Evolutionary conservation across 2,329 filamentous ascomycete genomes (phyloP), one percentile per base, ranked within the genome.

Genomic region (Whalleya microplaca): DNA sequence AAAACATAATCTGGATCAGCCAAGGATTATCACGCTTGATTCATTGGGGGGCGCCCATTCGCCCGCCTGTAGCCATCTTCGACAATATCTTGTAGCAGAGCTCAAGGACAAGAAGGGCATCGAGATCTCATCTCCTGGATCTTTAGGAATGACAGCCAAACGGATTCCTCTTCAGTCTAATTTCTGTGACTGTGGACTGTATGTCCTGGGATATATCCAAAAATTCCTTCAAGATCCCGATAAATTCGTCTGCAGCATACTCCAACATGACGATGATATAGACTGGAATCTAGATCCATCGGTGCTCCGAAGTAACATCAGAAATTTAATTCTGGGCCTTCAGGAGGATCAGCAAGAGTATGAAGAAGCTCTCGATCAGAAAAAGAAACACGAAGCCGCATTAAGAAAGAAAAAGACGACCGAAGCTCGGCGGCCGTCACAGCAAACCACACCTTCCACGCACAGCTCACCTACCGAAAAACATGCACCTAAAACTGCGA

Each of bases 161-260:
- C 80, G 82, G 7, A 88, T 97, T 14, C 94, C 95, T 0, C 76
- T 83, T 58, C 95, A 99, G 72, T 76, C 84, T 47, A 98, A 99
- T 69, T 90, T 83, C 64, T 93, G 85, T 59, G 95, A 99, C 70
- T 99, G 95, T 67, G 95, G 95, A 8, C 77, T 97, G 0, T 99
- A 90, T 65, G 77, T 98, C 2, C 77, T 97, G 3, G 89, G 88
- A 2, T 99, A 98, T 67, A 80, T 96, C 51, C 84, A 92, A 62
- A 86, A 90, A 61, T 96, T 99, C 61, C 81, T 96, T 16, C 80
- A 85, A 50, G 76, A 91, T 56, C 94, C 94, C 0, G 85, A 91
- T 60, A 72, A 70, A 0, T 95, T 96, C 63, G 79, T 90, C 16
- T 75, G 76, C 19, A 87, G 84, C 58, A 76, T 96, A 18, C 76